Base-by-base conservation (phyloP, 208 protist genomes). In the Crithidia expoeki region DNA sequence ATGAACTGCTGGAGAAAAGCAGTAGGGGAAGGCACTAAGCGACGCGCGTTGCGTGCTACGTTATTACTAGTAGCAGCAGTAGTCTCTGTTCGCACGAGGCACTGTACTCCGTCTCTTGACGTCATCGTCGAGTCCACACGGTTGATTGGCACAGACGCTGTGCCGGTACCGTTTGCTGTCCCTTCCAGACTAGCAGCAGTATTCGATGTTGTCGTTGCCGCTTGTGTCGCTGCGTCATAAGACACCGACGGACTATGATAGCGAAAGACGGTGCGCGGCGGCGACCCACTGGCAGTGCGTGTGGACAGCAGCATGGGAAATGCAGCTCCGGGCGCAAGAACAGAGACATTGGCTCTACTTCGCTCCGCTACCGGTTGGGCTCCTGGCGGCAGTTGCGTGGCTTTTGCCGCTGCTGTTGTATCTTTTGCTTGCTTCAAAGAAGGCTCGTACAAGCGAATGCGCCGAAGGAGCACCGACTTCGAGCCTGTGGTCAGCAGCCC, bases 401-500 rank as follows among this genome's bases (percentile, higher is more conserved):
- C 16, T 17, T 47, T 3, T 17, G 16, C n/a, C 42, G 14, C 16
- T 17, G 42, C 42, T 7, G 23, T 25, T 34, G 28, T 17, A 3
- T 23, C 27, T 36, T 28, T 23, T 4, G 30, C 0, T 4, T n/a
- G 55, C 28, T 12, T 47, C 38, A 27, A 19, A 6, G 58, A 51
- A 16, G 47, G 17, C 21, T 72, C 38, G 57, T 79, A 79, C 6
- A 68, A 46, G 17, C 14, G 25, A n/a, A 85, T 71, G 25, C 80
- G 80, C 57, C 76, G 65, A n/a, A 52, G 30, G 40, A 90, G 74
- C 23, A 77, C 72, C 1, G 63, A 42, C 53, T 88, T 88, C 0
- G 68, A 68, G 17, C 85, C 82, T 10, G 52, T 75, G 33, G 55
- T 79, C 25, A 88, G 66, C 46, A 90, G 74, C 12, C 85, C 82